Evolutionary conservation across 2,329 filamentous ascomycete species (phyloP), one percentile per base, ranked within the genome.

Genomic region (Talaromyces sp.): DNA sequence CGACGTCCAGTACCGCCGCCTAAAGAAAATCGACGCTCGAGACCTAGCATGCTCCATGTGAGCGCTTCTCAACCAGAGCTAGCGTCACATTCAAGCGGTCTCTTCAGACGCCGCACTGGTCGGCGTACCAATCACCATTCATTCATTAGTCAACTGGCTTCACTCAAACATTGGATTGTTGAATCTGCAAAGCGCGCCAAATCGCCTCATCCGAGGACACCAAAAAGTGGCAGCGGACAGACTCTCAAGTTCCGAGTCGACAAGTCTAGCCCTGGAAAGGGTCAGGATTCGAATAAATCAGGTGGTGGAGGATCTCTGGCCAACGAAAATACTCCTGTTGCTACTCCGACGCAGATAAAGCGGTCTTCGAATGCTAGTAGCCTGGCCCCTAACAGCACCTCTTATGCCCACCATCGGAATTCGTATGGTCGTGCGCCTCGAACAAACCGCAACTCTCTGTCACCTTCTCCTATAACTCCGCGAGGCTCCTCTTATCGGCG

Each of bases 401-500:
- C 75, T 3, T 77, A 77, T 62, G 72, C 71, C 29, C 72, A 76
- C 57, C 70, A 76, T 54, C 70, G 75, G n/a, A 72, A 77, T 56
- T 76, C 75, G 21, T 77, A 72, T 41, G 70, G 71, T 54, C 74
- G 74, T 8, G 70, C 73, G 56, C 68, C 73, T 41, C 70, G 74
- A 41, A 67, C 69, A 32, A 76, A 78, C 62, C 85, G 91, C 17
- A 89, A 91, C 62, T 96, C 92, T 0, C 77, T 95, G 10, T 96
- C 91, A 0, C 94, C 94, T 0, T 88, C 88, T 2, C 93, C 94
- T 0, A 75, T 97, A 46, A 97, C 94, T 0, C 93, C 94, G 3
- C 88, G 92, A 43, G 92, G 91, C 5, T 90, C 48, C 14, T 89
- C 48, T 3, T 89, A 95, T 68, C 87, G 94, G 11, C 88, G 92